phyloP scores from a whole-genome alignment of 345 rosid genomes.

The Brassica nigra region DNA sequence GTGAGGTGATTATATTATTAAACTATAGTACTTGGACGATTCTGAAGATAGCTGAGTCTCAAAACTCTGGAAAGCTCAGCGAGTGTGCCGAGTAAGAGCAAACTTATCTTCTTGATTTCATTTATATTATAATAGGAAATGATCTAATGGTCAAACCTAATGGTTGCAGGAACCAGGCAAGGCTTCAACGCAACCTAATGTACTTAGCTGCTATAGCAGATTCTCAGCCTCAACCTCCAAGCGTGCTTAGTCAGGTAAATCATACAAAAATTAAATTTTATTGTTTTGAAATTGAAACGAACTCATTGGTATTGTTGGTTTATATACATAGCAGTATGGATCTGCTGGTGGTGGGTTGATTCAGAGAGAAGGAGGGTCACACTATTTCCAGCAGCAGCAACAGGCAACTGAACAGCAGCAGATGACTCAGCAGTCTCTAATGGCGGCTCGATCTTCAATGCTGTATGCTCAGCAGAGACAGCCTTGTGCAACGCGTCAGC shows the following conservation, averaged over 20 bases:
- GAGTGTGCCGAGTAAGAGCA: slow-evolving; percentile 96
- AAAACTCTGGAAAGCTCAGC: slow-evolving; percentile 85
- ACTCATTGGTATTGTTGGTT: slow-evolving; percentile 17
- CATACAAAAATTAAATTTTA: background rate
- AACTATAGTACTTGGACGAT: slow-evolving; percentile 89
- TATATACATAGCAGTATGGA: slow-evolving; percentile 51
- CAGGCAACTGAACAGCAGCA: slow-evolving; percentile 83
- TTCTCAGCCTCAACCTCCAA: slow-evolving; percentile 92
- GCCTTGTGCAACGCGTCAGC: slow-evolving; percentile 74
- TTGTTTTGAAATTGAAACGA: background rate
- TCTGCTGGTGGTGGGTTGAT: slow-evolving; percentile 61
- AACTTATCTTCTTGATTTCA: background rate
- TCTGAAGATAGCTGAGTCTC: slow-evolving; percentile 91
- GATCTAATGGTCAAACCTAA: slow-evolving; percentile 1
- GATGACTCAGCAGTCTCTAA: slow-evolving; percentile 81
- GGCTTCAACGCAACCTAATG: slow-evolving; percentile 95
- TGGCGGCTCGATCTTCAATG: slow-evolving; percentile 93
- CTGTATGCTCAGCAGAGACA: slow-evolving; percentile 60
- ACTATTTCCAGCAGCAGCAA: slow-evolving; percentile 82
- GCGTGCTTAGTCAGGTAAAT: slow-evolving; percentile 81
- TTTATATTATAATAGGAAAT: background rate
- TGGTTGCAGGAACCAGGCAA: slow-evolving; percentile 82
- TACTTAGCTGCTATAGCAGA: slow-evolving; percentile 98
- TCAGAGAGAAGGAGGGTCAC: slow-evolving; percentile 72
- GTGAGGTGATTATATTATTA: slow-evolving; percentile 12